phyloP scores from a whole-genome alignment of 352 stramenopile species.

The Phytophthora pisi region DNA sequence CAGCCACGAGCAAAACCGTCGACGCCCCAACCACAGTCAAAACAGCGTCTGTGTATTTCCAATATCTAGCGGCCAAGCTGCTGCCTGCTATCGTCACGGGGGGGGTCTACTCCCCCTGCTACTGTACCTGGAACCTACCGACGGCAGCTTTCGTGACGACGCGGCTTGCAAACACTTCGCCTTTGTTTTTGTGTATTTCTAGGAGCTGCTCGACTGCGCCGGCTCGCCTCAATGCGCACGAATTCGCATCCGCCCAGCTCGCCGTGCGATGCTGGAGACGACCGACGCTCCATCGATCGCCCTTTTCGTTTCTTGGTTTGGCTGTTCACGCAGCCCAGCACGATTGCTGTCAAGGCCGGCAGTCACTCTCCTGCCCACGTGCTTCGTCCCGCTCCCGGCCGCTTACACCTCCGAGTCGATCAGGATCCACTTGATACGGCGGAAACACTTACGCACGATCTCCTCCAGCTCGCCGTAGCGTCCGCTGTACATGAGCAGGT shows the following conservation, averaged over 20 bases:
- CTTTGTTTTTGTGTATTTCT: constrained; percentile 37
- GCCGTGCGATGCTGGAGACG: constrained; percentile 12
- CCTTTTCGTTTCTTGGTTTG: constrained; percentile 21
- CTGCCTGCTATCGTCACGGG: constrained; percentile 2
- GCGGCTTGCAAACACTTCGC: constrained; percentile 17
- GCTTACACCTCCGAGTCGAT: constrained; percentile 89
- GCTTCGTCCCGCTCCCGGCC: neutral
- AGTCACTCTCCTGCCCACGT: neutral
- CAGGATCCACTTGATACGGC: constrained; percentile 92
- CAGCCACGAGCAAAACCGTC: constrained; percentile 19
- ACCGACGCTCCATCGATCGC: constrained; percentile 3
- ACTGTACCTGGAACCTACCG: neutral
- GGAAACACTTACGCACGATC: constrained; percentile 92
- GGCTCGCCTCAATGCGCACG: constrained; percentile 8
- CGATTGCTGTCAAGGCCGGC: neutral
- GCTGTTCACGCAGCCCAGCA: constrained; percentile 1
- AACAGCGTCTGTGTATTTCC: constrained; percentile 22
- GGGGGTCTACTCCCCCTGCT: constrained; percentile 6
- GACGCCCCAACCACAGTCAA: constrained; percentile 15
- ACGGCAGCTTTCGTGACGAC: constrained; percentile 11
- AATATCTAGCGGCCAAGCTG: constrained; percentile 27
- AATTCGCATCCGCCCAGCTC: constrained; percentile 1
- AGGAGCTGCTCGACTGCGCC: constrained; percentile 28
- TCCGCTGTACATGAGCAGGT: constrained; percentile 89
- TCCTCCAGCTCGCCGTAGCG: constrained; percentile 85